Evolutionary conservation across 108 stramenopile species (phyloP).

Genomic region (Nannochloropsis oceanica): DNA sequence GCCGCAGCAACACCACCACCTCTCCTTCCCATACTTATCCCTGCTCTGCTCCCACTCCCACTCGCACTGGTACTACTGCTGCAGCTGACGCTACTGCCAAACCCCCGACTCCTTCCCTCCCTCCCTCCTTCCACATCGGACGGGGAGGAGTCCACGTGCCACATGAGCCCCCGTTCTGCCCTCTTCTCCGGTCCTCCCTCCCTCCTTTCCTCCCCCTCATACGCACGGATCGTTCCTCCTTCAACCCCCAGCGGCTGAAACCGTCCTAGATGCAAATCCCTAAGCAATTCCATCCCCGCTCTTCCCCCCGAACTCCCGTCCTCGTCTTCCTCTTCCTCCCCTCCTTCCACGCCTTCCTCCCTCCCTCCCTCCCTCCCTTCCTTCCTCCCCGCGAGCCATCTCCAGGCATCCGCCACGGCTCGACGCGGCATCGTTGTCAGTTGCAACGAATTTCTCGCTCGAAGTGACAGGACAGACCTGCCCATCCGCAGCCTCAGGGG

Average conservation of each 20-base stretch:
- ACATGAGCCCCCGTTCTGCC: background rate
- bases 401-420: background rate
- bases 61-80: too few species aligned
- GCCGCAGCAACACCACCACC: too few species aligned
- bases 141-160: background rate
- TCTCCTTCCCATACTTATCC: too few species aligned
- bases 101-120: too few species aligned
- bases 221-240: background rate
- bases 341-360: background rate
- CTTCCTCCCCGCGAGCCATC: background rate
- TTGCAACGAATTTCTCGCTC: background rate
- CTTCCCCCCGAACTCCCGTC: background rate
- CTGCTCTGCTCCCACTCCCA: too few species aligned
- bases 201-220: too few species aligned
- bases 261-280: background rate
- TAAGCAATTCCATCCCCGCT: background rate
- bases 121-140: too few species aligned
- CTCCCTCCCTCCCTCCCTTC: background rate
- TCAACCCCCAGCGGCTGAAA: background rate
- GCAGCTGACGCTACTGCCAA: too few species aligned
- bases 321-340: background rate
- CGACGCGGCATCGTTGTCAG: background rate
- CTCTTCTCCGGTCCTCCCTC: background rate
- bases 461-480: background rate
- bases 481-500: background rate